Base-by-base conservation (phyloP, 1,284 basidiomycete genomes). In the Stygiomarasmius scandens region DNA sequence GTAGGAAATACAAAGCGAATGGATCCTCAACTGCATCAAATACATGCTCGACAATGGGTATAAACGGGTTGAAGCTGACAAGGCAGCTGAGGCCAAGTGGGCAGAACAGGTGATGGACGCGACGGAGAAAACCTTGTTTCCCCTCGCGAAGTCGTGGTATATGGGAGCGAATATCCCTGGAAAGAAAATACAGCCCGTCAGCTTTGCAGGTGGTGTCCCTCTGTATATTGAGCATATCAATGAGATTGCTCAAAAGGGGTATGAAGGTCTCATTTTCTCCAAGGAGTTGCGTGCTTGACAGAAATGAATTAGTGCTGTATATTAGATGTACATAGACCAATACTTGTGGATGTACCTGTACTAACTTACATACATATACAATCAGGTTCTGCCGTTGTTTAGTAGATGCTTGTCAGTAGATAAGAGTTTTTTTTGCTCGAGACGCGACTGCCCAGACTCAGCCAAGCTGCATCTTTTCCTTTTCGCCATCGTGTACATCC, bases 191-290 rank as follows among this genome's bases (percentile, higher is more conserved):
- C 60, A 68, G 41, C 36, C 61, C 32, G 55, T 69, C 46, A 66
- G 62, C 49, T 69, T 67, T 41, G 61, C 63, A 2, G 66, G 65
- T 1, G 68, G 67, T 2, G 46, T 65, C 2, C 60, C 63, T 3
- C 16, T 56, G 27, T 69, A 68, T 46, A 55, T 19, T 2, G 38
- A 45, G 22, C n/a, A 65, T 19, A 64, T 62, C 45, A 56, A 53
- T 16, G 62, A 67, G 22, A 54, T 60, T 25, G 67, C 60, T 3
- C 62, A 62, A 24, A 58, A 50, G 27, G 64, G 62, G 11, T 69
- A 68, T 38, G 45, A 61, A 23, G 68, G 64, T 10, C 68, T 69
- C 23, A 19, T 54, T 62, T 46, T 63, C 59, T 12, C 43, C 14
- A 24, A 54, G 12, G 46, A 43, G 36, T 41, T 32, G 5, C 29